Conservation (phyloP, 2,329 filamentous ascomycete species). For the Bisporella sp. region DNA sequence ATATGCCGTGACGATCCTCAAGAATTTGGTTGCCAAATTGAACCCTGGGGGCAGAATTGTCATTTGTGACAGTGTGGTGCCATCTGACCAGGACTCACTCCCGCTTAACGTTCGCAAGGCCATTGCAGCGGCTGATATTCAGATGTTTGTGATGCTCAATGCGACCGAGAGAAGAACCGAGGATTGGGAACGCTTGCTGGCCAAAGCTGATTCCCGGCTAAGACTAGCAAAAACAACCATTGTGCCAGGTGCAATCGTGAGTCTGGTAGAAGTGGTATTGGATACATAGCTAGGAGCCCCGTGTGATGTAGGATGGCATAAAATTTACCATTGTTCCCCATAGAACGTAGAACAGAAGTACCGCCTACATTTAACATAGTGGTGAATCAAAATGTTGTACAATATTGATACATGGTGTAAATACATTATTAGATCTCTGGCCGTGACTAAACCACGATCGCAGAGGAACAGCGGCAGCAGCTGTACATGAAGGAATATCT, state of each 20-base stretch:
- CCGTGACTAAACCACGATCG: no score
- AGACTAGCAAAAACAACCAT: neutral
- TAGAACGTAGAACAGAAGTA: no score
- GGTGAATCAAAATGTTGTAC: no score
- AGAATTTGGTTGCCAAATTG: neutral
- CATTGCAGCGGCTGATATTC: neutral
- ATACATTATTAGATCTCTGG: no score
- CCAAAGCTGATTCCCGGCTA: neutral
- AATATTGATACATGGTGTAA: no score
- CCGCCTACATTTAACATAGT: no score
- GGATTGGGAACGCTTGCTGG: neutral
- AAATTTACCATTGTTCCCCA: no score
- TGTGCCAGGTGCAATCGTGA: neutral
- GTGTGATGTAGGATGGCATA: no score
- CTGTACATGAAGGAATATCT: no score
- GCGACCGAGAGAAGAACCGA: neutral
- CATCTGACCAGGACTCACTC: neutral
- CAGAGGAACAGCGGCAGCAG: no score
- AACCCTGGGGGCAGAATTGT: neutral
- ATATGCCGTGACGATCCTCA: neutral
- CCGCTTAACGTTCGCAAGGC: neutral
- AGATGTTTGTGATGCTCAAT: neutral
- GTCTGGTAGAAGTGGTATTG: neutral
- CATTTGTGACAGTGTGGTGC: neutral
- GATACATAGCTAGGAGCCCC: no score